Evolutionary conservation across 352 stramenopile species (phyloP), one percentile per base, ranked within the genome.

Genomic region (Globisporangium apiculatum): DNA sequence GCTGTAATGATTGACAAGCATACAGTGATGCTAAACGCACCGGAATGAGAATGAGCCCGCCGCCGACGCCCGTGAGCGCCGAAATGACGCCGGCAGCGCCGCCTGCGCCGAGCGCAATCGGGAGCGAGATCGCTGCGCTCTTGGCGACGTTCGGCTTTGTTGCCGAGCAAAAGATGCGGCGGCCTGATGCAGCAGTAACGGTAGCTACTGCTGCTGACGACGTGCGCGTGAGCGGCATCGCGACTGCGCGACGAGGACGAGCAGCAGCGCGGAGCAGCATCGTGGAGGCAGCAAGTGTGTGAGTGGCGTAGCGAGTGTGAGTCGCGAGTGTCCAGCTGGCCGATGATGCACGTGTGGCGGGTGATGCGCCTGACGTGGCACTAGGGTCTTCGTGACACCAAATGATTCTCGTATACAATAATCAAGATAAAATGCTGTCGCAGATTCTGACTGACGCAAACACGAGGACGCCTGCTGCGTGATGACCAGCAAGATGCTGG

Each of bases 31-130:
- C 24, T 31, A 31, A 2, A 61, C 69, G 17, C 54, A 94, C 82
- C 42, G 84, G 84, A 65, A 94, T 91, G 58, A 94, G 76, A 53
- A 94, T 86, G 53, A 92, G 76, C 11, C 84, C 84, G 56, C 84
- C 84, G 17, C 84, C 84, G 18, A 94, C 82, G 53, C 84, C 84
- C 9, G 84, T 94, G 35, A 94, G 70, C 5, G 79, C 84, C 18
- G 84, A 94, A 24, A 94, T 60, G 10, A 89, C 58, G 55, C 84
- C 84, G 9, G 84, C 84, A 18, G 89, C 57, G 48, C 76, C 73
- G 9, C 83, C 83, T 58, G 69, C 60, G 0, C 72, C 62, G 49
- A 87, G 35, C 31, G 75, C 79, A 5, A 86, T 60, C 18, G 57
- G 55, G 36, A 86, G 67, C 41, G 77, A 66, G 31, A 90, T 83